Conservation (phyloP, 116 monocot species). For the Cymodocea nodosa region DNA sequence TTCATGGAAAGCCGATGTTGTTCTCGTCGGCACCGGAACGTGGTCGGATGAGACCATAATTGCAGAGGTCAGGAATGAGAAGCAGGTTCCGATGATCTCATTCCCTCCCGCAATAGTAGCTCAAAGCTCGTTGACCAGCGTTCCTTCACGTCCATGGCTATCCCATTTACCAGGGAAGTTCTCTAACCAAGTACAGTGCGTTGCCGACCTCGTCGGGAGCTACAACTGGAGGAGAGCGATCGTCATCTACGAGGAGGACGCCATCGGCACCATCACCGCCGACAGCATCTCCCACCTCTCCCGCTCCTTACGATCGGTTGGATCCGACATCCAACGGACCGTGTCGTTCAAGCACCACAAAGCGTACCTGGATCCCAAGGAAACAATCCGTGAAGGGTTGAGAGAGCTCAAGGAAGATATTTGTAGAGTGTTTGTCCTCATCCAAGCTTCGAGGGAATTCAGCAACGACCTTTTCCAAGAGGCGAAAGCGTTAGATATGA, state of each 20-base stretch:
- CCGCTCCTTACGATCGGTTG: neutral
- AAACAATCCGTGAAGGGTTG: neutral
- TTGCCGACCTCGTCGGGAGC: neutral
- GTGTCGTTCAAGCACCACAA: neutral
- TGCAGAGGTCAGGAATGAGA: too few species aligned
- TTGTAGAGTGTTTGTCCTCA: constrained; percentile 15
- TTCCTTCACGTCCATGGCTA: too few species aligned
- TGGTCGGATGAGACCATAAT: too few species aligned
- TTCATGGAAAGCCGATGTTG: too few species aligned
- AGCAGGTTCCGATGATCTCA: too few species aligned
- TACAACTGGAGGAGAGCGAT: constrained; percentile 17
- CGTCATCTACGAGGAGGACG: constrained; percentile 17
- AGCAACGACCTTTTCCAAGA: constrained; percentile 4
- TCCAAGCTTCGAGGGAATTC: constrained; percentile 2
- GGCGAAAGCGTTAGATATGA: constrained; percentile 16
- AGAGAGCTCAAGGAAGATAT: neutral
- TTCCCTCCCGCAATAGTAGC: too few species aligned
- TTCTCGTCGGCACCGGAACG: too few species aligned
- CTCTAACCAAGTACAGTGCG: neutral
- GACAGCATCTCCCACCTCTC: neutral
- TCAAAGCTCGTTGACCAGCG: too few species aligned
- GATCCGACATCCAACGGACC: constrained; percentile 2
- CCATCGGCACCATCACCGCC: neutral
- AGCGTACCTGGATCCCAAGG: neutral
- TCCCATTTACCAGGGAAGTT: too few species aligned